phyloP scores from a whole-genome alignment of 2,329 filamentous ascomycete genomes.

The Aaosphaeria pasadenensis region DNA sequence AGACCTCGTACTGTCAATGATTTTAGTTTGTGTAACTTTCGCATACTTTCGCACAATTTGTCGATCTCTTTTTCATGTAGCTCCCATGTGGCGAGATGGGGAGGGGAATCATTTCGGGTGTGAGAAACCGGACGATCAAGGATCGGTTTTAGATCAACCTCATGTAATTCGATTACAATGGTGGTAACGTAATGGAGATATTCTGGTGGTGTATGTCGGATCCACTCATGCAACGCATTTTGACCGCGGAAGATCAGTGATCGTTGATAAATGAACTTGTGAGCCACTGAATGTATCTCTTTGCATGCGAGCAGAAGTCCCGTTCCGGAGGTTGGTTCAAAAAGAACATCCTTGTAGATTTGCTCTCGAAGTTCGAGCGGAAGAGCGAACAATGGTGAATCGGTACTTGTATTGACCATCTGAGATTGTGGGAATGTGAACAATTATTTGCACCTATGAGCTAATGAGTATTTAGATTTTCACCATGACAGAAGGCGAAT shows the following conservation, averaged over 20 bases:
- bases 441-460: too few species aligned
- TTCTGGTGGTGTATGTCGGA: slow-evolving; percentile 10
- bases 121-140: slow-evolving; percentile 4
- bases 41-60: slow-evolving; percentile 11
- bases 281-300: slow-evolving; percentile 23
- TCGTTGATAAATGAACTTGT: slow-evolving; percentile 28
- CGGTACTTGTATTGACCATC: neutral
- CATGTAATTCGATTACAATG: slow-evolving; percentile 21
- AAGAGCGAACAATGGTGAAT: slow-evolving; percentile 5
- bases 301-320: slow-evolving; percentile 23
- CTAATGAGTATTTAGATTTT: too few species aligned
- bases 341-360: slow-evolving; percentile 24
- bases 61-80: slow-evolving; percentile 23
- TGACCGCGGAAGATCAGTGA: slow-evolving; percentile 23
- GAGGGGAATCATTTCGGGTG: neutral
- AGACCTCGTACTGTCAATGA: slow-evolving; percentile 16
- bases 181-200: slow-evolving; percentile 16
- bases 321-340: slow-evolving; percentile 12
- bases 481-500: too few species aligned
- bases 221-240: slow-evolving; percentile 18
- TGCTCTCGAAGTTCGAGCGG: slow-evolving; percentile 29
- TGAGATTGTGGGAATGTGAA: neutral
- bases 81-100: slow-evolving; percentile 18
- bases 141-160: slow-evolving; percentile 25
- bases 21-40: slow-evolving; percentile 15